phyloP scores from a whole-genome alignment of 352 stramenopile genomes.

The Globisporangium takayamanum region DNA sequence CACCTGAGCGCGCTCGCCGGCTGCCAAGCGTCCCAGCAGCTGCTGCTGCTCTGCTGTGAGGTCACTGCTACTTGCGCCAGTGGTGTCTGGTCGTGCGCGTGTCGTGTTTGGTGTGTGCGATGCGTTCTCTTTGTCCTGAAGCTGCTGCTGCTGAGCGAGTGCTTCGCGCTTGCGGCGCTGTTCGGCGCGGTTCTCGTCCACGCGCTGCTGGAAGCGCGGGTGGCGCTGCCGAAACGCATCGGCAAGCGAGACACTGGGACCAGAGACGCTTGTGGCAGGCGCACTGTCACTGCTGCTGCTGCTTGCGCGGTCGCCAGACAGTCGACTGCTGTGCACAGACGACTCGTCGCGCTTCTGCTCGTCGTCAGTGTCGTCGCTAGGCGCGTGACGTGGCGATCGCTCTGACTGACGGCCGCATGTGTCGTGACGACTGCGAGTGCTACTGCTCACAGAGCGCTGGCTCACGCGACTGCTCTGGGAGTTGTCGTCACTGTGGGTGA shows the following conservation, averaged over 20 bases:
- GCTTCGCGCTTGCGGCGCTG: constrained; percentile 23
- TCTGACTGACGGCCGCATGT: background rate
- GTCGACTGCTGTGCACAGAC: constrained; percentile 8
- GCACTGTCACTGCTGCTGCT: background rate
- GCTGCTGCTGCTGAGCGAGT: constrained; percentile 10
- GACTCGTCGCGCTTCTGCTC: constrained; percentile 19
- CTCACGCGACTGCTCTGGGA: background rate
- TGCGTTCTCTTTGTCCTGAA: constrained; percentile 1
- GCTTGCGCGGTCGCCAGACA: background rate
- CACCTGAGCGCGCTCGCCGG: constrained; percentile 45
- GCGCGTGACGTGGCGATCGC: background rate
- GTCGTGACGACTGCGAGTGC: constrained; percentile 1
- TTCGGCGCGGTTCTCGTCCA: constrained; percentile 21
- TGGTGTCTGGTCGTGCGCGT: background rate
- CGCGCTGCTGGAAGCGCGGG: constrained; percentile 39
- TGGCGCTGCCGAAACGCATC: constrained; percentile 57
- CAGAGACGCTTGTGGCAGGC: background rate
- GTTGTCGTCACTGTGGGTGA: background rate
- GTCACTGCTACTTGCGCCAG: background rate
- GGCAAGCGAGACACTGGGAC: constrained; percentile 27
- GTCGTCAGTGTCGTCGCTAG: constrained; percentile 14
- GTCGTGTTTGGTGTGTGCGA: constrained; percentile 1
- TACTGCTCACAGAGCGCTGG: background rate
- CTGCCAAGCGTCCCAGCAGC: constrained; percentile 42
- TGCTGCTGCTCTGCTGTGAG: constrained; percentile 17